Evolutionary conservation across 768 basidiomycete species (phyloP).

Genomic region (Artomyces pyxidatus): DNA sequence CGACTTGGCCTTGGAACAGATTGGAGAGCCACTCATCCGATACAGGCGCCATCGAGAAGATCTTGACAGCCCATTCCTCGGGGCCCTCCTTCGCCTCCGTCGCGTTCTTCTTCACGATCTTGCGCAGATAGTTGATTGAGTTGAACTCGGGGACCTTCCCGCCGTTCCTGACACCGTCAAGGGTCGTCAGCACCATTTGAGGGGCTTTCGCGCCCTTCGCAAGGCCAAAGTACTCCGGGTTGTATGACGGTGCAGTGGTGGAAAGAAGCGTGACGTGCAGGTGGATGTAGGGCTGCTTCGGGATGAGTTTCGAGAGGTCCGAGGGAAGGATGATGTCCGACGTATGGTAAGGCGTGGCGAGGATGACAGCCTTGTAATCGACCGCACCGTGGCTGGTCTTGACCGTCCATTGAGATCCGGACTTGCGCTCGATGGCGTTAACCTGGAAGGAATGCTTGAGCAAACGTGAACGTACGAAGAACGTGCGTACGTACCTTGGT

Average conservation of each 20-base stretch:
- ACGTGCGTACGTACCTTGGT: conserved; percentile 42
- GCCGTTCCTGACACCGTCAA: conserved; percentile 46
- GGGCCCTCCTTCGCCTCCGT: conserved; percentile 21
- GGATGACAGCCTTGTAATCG: conserved; percentile 66
- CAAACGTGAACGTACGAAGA: not conserved
- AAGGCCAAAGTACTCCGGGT: conserved; percentile 63
- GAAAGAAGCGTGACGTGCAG: conserved; percentile 85
- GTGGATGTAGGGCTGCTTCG: conserved; percentile 67
- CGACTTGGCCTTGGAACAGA: conserved; percentile 58
- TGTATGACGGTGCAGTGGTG: conserved; percentile 58
- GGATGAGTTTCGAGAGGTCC: conserved; percentile 44
- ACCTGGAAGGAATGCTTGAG: conserved; percentile 32
- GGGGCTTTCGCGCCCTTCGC: conserved; percentile 39
- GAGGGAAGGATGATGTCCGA: conserved; percentile 47
- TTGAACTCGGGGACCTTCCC: conserved; percentile 73
- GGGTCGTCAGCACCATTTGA: conserved; percentile 63
- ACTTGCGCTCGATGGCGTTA: conserved; percentile 19
- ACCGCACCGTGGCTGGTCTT: conserved; percentile 33
- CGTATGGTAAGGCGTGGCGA: conserved; percentile 81
- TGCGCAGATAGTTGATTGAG: conserved; percentile 74
- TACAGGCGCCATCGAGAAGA: conserved; percentile 65
- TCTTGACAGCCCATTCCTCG: conserved; percentile 71
- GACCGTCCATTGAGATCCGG: conserved; percentile 41
- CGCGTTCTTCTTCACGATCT: conserved; percentile 27
- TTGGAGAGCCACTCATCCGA: conserved; percentile 62